phyloP scores from a whole-genome alignment of 2,329 filamentous ascomycete species.

The Esteya vermicola region DNA sequence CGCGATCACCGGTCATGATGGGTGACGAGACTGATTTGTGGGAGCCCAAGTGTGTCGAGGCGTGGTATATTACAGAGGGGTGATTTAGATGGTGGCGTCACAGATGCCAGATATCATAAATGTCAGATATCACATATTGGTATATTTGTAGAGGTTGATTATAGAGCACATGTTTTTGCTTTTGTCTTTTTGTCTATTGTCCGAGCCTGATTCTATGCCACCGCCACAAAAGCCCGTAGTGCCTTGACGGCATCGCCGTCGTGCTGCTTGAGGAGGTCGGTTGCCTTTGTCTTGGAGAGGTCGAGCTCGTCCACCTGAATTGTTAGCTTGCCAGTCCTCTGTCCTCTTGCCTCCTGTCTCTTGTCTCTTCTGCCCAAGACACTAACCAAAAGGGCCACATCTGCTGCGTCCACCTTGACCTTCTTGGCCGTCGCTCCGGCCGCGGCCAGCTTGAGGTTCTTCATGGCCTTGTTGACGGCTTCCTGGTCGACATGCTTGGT shows the following conservation, averaged over 20 bases:
- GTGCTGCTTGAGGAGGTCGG: slow-evolving; percentile 56
- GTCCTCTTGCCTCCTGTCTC: no score
- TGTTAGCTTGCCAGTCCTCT: no score
- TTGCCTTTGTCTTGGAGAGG: slow-evolving; percentile 55
- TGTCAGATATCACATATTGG: no score
- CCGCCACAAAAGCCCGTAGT: slow-evolving; percentile 40
- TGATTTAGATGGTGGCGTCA: no score
- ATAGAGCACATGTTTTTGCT: neutral
- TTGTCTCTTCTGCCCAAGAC: neutral
- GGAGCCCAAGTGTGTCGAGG: slow-evolving; percentile 15
- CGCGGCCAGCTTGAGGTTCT: slow-evolving; percentile 34
- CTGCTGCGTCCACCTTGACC: slow-evolving; percentile 60
- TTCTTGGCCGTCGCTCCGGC: slow-evolving; percentile 29
- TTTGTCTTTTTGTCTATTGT: neutral
- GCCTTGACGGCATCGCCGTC: slow-evolving; percentile 57
- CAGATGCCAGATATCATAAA: no score
- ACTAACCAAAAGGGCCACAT: slow-evolving; percentile 54
- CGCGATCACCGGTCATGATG: slow-evolving; percentile 12
- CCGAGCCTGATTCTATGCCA: neutral
- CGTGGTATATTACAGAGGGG: slow-evolving; percentile 7
- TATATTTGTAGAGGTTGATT: neutral
- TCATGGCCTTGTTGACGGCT: slow-evolving; percentile 59
- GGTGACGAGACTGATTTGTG: slow-evolving; percentile 16
- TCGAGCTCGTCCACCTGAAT: slow-evolving; percentile 55
- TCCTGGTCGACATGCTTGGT: slow-evolving; percentile 51